Base-by-base conservation (phyloP, 75 land plant species). In the Pseudotsuga menziesii region DNA sequence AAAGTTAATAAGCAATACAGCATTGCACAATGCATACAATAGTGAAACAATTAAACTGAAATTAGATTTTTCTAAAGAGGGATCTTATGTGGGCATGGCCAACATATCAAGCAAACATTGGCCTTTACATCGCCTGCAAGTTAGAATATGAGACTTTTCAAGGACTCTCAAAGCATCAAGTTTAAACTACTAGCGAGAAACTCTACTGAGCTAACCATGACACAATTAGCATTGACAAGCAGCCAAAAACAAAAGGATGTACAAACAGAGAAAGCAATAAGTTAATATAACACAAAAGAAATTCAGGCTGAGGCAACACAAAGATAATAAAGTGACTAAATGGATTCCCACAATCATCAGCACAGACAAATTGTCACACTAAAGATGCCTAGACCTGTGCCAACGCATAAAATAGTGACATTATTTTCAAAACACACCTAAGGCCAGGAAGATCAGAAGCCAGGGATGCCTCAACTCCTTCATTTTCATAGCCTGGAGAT, bases 381-480 rank as follows among this genome's bases (percentile, higher is more conserved):
- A n/a, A 39, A 69, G 23, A 69, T 69, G 72, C 23, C n/a, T 29
- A 20, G 16, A 41, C 6, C 72, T 69, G n/a, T 41, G 22, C 11
- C 6, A 19, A 74, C 29, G 55, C 32, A 22, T n/a, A 48, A 74
- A 26, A 0, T 19, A n/a, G 19, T 54, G 36, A 1, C 70, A 29
- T 3, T 23, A 56, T 52, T 3, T 59, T 20, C 57, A 44, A 15
- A 63, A 61, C 67, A 22, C 83, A 95, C 98, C 98, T 93, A 36
- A 95, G 81, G 55, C 85, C 85, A 85, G 98, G 80, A 77, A 82
- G 57, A 78, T 93, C 92, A 61, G 87, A 67, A 55, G 82, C 82
- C 56, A 88, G 81, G 56, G 89, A 82, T 52, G 96, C 85, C 71
- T 86, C 83, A 70, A 85, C 39, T 77, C 88, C 84, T 39, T 82